These are phyloP conservation scores for Mangifera indica DNA, from an alignment of 345 rosid species.

Conservation along the genomic window DNA sequence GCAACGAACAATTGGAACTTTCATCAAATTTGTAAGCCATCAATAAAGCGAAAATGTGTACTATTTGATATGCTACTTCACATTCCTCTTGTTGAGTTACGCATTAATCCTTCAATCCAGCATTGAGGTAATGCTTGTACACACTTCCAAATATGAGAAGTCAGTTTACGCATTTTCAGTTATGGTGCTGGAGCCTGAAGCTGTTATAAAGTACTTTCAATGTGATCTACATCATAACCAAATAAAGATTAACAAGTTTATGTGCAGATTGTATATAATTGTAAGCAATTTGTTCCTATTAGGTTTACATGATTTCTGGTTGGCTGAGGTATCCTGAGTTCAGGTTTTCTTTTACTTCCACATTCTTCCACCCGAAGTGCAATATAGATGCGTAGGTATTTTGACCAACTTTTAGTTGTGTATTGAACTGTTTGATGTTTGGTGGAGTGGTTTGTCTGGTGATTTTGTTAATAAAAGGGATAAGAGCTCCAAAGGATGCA, in stretches of 20 bases:
- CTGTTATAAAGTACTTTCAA: constrained; percentile 9
- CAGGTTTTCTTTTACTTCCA: not conserved
- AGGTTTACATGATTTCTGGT: constrained; percentile 7
- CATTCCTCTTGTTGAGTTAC: constrained; percentile 7
- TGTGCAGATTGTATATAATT: not conserved
- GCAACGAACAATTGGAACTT: constrained; percentile 13
- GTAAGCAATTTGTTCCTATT: constrained; percentile 7
- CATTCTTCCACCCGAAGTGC: constrained; percentile 10
- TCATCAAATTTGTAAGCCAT: constrained; percentile 18
- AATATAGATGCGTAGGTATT: constrained; percentile 8
- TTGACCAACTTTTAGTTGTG: not conserved
- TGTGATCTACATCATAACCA: constrained; percentile 3
- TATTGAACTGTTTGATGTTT: constrained; percentile 10
- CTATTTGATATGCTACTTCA: constrained; percentile 10
- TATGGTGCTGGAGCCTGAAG: constrained; percentile 13
- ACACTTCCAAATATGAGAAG: constrained; percentile 14
- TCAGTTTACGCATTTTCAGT: not conserved
- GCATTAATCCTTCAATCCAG: constrained; percentile 12
- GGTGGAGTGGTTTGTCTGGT: not conserved
- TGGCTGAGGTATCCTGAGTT: constrained; percentile 11
- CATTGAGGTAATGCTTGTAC: constrained; percentile 7
- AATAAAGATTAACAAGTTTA: constrained; percentile 13
- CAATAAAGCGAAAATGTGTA: constrained; percentile 15
- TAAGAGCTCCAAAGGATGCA: not conserved
- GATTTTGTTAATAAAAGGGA: constrained; percentile 11